Conservation (phyloP, 805 yeast genomes). For the Saccharomycopsis babjevae region DNA sequence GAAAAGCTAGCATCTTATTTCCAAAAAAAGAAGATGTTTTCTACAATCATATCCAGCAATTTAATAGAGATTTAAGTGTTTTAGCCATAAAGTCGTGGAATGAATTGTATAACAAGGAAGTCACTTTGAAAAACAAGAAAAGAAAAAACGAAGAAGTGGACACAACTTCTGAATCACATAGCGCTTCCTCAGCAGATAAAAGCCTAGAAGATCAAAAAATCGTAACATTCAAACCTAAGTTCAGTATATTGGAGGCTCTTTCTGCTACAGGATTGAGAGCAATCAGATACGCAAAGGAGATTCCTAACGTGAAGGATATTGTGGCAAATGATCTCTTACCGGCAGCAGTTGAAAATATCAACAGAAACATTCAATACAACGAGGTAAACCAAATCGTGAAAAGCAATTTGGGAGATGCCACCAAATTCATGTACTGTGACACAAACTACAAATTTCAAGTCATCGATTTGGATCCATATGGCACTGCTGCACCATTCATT, state of each 20-base stretch:
- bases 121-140: slow-evolving; percentile 21
- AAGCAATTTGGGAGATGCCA: slow-evolving; percentile 86
- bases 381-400: slow-evolving; percentile 44
- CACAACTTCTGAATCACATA: slow-evolving; percentile 1
- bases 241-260: slow-evolving; percentile 76
- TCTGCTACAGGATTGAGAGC: slow-evolving; percentile 95
- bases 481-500: slow-evolving; percentile 91
- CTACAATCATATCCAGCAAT: slow-evolving; percentile 94
- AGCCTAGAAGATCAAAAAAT: slow-evolving; percentile 5
- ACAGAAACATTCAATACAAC: slow-evolving; percentile 61
- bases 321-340: slow-evolving; percentile 85
- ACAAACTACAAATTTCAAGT: slow-evolving; percentile 53
- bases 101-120: slow-evolving; percentile 38
- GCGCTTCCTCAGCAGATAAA: slow-evolving; percentile 2
- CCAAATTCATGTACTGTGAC: slow-evolving; percentile 55
- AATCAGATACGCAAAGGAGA: slow-evolving; percentile 84
- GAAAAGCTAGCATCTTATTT: slow-evolving; percentile 71
- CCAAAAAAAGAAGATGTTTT: slow-evolving; percentile 80
- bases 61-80: slow-evolving; percentile 84
- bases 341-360: slow-evolving; percentile 77
- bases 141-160: slow-evolving; percentile 19
- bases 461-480: slow-evolving; percentile 94
- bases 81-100: slow-evolving; percentile 83
- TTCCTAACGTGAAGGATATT: slow-evolving; percentile 61
- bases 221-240: slow-evolving; percentile 31